Base-by-base conservation (phyloP, 495 filamentous ascomycete species). In the Aspergillus panamensis region DNA sequence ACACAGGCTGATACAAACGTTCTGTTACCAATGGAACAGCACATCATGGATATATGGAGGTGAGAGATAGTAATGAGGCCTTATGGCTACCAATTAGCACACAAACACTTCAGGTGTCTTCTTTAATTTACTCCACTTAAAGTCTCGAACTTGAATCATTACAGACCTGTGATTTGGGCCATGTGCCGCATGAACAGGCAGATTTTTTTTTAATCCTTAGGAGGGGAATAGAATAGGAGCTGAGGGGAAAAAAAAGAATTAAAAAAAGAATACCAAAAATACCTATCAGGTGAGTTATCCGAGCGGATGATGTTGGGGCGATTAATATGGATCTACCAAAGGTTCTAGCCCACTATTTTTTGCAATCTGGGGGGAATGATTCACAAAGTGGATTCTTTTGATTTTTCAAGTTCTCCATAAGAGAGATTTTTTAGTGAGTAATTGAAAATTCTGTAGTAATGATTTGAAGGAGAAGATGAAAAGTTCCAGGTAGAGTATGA, bases 1-100 rank as follows among this genome's bases (percentile, higher is more conserved):
- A 55, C 33, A 51, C 43, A 50, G 19, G 53, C 56, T 62, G 61
- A 63, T 62, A 59, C 65, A 62, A 56, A 53, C 51, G 32, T 32
- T 32, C 29, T 20, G 16, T 2, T 20, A 16, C 21, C 55, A 51
- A 51, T 57, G 44, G 53, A 14, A 55, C 14, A n/a, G 21, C 52
- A 54, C 52, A 50, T 49, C 13, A 16, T 45, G 2, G n/a, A n/a
- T 25, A 25, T 25, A 25, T 25, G 25, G 25, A 25, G 25, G 25
- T 25, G 25, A 2, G 25, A 25, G 25, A 2, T 2, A 25, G 5
- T 25, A 25, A 25, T 25, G 2, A n/a, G n/a, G 25, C 25, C 25
- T 25, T 25, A 25, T 2, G 25, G 25, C 16, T 19, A 19, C 16
- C 1, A 29, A 31, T 12, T 49, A 35, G 53, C 29, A 48, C 12